phyloP scores from a whole-genome alignment of 192 early-diverging fungal species.

The Dispira parvispora region DNA sequence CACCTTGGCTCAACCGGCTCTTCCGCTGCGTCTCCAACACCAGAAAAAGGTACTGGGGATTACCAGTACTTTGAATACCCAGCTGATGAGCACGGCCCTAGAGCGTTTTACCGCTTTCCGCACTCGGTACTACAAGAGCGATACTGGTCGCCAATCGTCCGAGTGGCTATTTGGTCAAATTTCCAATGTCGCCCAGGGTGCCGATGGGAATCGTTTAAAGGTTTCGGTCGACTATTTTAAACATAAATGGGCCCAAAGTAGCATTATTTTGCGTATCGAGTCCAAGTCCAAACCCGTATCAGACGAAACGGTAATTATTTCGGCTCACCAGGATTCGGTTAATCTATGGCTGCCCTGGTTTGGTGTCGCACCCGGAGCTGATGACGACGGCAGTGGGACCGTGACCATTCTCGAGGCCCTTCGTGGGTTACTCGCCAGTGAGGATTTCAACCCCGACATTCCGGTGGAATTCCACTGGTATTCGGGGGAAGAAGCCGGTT shows the following conservation, averaged over 20 bases:
- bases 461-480: constrained; percentile 98
- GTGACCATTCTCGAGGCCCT: constrained; percentile 82
- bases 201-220: constrained; percentile 17
- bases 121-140: constrained; percentile 78
- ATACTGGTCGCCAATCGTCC: constrained; percentile 44
- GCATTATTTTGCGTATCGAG: constrained; percentile 67
- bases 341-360: constrained; percentile 67
- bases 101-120: constrained; percentile 64
- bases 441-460: constrained; percentile 45
- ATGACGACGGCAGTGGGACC: constrained; percentile 85
- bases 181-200: constrained; percentile 21
- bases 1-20: constrained; percentile 10
- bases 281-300: constrained; percentile 18
- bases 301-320: constrained; percentile 58
- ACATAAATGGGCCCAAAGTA: constrained; percentile 72
- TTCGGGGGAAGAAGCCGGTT: constrained; percentile 75
- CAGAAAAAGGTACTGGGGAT: constrained; percentile 40
- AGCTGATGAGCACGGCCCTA: constrained; percentile 50
- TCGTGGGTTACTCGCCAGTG: constrained; percentile 40
- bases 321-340: constrained; percentile 82
- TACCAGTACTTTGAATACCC: constrained; percentile 40
- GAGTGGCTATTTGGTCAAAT: constrained; percentile 51
- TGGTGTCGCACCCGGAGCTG: constrained; percentile 61
- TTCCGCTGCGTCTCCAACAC: constrained; percentile 33
- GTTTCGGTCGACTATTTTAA: constrained; percentile 57